A percentile compares a stretch with the other conserved stretches of the same genome.
Conservation (phyloP, 345 rosid genomes). For the Rhizophora apiculata region DNA sequence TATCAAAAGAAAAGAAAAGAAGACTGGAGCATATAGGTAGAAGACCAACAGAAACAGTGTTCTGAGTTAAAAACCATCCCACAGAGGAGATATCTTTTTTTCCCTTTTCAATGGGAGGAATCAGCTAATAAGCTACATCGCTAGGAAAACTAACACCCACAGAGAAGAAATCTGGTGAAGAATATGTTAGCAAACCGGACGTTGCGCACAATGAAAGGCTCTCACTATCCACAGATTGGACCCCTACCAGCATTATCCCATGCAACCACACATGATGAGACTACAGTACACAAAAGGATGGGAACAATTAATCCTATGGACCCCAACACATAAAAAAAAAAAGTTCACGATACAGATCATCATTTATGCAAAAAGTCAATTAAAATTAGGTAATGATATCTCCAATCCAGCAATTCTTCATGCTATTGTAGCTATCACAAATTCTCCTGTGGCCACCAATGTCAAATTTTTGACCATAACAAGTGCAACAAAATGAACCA, state of each 20-base stretch:
- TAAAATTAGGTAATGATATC: too few species aligned
- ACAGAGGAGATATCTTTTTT: background rate
- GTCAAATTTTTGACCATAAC: slow-evolving; percentile 2
- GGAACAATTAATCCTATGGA: slow-evolving; percentile 25
- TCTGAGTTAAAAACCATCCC: slow-evolving; percentile 24
- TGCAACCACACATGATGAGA: slow-evolving; percentile 27
- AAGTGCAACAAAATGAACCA: background rate
- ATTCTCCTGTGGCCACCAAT: slow-evolving; percentile 10
- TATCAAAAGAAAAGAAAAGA: background rate
- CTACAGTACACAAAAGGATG: slow-evolving; percentile 20
- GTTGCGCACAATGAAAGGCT: slow-evolving; percentile 17
- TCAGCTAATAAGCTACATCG: background rate
- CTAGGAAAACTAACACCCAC: background rate
- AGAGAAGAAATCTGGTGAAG: slow-evolving; percentile 13
- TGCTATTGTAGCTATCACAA: slow-evolving; percentile 25
- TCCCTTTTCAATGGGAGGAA: too few species aligned
- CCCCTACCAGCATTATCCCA: slow-evolving; percentile 20
- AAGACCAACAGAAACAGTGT: slow-evolving; percentile 7
- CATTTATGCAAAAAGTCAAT: background rate
- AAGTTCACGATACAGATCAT: slow-evolving; percentile 5
- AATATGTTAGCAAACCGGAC: slow-evolving; percentile 12
- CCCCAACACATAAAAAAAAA: slow-evolving; percentile 11
- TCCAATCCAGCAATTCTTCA: background rate
- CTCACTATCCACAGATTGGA: slow-evolving; percentile 19
- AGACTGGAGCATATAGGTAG: background rate